Evolutionary conservation across 805 yeast species (phyloP).

Genomic region (Yarrowia divulgata): DNA sequence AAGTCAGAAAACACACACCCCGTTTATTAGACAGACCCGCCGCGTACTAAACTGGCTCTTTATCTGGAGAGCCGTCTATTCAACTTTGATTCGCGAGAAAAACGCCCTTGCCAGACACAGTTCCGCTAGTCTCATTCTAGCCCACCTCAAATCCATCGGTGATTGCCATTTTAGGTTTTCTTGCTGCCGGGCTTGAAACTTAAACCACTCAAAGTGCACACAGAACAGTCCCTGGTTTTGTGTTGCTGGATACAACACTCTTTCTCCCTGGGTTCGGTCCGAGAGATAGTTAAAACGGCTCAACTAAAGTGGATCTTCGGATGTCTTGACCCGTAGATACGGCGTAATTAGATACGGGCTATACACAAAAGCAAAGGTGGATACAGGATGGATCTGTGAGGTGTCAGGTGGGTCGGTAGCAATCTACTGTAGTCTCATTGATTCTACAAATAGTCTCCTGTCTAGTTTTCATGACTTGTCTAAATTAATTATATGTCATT

Average conservation of each 20-base stretch:
- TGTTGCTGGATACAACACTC: constrained; percentile 4
- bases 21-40: not conserved
- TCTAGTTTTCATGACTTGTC: too few relatives aligned
- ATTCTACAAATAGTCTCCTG: too few relatives aligned
- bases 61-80: not conserved
- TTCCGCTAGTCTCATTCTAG: constrained; percentile 30
- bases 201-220: too few relatives aligned
- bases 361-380: not conserved
- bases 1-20: too few relatives aligned
- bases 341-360: not conserved
- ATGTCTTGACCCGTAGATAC: not conserved
- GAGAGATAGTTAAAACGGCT: constrained; percentile 10
- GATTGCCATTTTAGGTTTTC: not conserved
- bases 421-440: not conserved
- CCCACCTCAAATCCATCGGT: constrained; percentile 22
- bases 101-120: constrained; percentile 13
- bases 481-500: not conserved
- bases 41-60: not conserved
- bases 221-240: not conserved
- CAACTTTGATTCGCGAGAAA: not conserved
- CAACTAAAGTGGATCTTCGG: constrained; percentile 26
- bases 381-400: not conserved
- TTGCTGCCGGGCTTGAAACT: constrained; percentile 12
- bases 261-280: constrained; percentile 14
- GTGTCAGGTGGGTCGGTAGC: not conserved